Base-by-base conservation (phyloP, 1,139 yeast species). In the Hyphopichia fennica region DNA sequence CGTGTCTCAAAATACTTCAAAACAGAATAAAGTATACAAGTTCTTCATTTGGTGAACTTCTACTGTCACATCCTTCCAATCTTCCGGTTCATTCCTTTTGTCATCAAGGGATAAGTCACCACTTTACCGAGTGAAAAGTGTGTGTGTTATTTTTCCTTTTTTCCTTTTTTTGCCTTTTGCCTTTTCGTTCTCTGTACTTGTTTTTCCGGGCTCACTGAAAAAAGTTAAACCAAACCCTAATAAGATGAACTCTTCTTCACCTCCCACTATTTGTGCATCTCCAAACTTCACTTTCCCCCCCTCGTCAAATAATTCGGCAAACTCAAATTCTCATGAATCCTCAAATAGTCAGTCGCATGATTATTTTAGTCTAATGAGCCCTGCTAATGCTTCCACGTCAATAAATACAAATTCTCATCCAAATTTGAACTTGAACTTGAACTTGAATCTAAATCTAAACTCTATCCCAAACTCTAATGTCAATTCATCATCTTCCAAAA, bases 201-300 rank as follows among this genome's bases (percentile, higher is more conserved):
- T 25, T 25, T 25, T 25, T 25, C 35, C 35, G 35, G 17, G 35
- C 5, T 33, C 38, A 17, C 22, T 23, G 25, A 18, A 29, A 45
- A 9, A 25, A 25, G n/a, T n/a, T n/a, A 25, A 25, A 11, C 28
- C 28, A 7, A 22, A 25, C 9, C 13, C 11, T 25, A 25, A 22
- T 4, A 34, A 15, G 16, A 48, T 48, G 50, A 45, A 45, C 33
- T 47, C 55, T 9, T 47, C 55, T 2, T 53, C 56, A 4, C 43
- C 57, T 20, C 35, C 35, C 16, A 33, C 27, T 11, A 45, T 51
- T 33, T 48, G 55, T 42, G 56, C 51, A 11, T 53, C 57, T 14
- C 56, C 56, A 10, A 47, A 44, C 41, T 52, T 40, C 35, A 42
- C 45, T 6, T 51, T 51, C 41, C 54, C 54, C 3, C 45, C 43